Conservation (phyloP, 345 rosid species). For the Lagerstroemia speciosa region DNA sequence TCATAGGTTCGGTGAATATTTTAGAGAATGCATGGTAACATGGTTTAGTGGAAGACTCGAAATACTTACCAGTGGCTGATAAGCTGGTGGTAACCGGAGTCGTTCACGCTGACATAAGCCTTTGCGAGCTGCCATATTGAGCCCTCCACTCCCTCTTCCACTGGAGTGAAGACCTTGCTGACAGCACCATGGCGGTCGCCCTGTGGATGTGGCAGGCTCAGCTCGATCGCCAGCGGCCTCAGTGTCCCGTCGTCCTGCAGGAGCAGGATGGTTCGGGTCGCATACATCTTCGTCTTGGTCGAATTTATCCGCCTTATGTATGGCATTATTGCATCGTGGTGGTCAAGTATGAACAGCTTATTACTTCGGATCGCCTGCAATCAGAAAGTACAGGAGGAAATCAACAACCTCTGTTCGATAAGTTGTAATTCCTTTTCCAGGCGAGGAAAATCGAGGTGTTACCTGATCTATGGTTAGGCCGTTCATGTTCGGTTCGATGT, state of each 20-base stretch:
- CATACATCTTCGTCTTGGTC: constrained; percentile 73
- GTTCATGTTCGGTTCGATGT: constrained; percentile 50
- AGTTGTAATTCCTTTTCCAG: not conserved
- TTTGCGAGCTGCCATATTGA: constrained; percentile 86
- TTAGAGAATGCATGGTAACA: no score
- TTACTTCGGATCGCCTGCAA: constrained; percentile 47
- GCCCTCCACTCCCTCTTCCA: constrained; percentile 45
- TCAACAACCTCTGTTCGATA: not conserved
- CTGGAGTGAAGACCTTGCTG: constrained; percentile 70
- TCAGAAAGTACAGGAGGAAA: not conserved
- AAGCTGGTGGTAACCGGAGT: constrained; percentile 91
- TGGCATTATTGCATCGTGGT: constrained; percentile 77
- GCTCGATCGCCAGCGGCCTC: constrained; percentile 75
- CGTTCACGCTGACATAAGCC: constrained; percentile 80
- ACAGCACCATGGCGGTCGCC: constrained; percentile 58
- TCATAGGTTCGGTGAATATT: no score
- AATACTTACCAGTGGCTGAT: constrained; percentile 67
- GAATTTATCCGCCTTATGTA: constrained; percentile 59
- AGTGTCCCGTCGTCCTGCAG: constrained; percentile 62
- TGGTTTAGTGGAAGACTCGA: no score
- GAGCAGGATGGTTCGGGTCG: constrained; percentile 60
- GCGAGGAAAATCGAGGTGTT: not conserved
- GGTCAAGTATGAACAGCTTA: constrained; percentile 61
- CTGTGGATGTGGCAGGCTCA: constrained; percentile 84
- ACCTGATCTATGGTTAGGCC: constrained; percentile 49